Evolutionary conservation across 108 stramenopile species (phyloP).

Genomic region (Skeletonema grethae): DNA sequence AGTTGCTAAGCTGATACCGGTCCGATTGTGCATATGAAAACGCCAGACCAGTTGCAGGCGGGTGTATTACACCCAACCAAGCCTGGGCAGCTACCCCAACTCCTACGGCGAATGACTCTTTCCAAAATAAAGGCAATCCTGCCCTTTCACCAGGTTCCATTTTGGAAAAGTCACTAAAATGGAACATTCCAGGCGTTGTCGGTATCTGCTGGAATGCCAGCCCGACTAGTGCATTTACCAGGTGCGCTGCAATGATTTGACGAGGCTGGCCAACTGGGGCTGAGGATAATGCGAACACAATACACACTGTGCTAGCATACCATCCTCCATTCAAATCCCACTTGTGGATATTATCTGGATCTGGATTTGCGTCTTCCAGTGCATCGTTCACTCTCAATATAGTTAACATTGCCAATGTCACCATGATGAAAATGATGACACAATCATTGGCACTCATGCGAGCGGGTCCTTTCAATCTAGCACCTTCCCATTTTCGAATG

Average conservation of each 20-base stretch:
- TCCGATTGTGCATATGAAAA: background rate
- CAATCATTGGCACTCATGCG: background rate
- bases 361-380: background rate
- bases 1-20: background rate
- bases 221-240: constrained; percentile 9
- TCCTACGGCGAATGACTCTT: constrained; percentile 10
- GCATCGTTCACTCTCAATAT: background rate
- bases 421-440: background rate
- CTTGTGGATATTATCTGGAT: background rate
- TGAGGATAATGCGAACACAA: constrained; percentile 16
- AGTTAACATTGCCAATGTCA: constrained; percentile 2
- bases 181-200: background rate
- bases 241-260: constrained; percentile 17
- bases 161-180: background rate
- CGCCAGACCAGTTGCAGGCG: constrained; percentile 13
- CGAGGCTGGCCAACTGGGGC: constrained; percentile 22
- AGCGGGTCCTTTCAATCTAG: constrained; percentile 11
- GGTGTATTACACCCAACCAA: constrained; percentile 26
- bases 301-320: constrained; percentile 16
- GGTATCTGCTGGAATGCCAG: constrained; percentile 22
- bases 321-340: constrained; percentile 1
- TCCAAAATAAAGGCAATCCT: constrained; percentile 13
- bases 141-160: background rate
- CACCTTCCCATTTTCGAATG: too few relatives aligned
- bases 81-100: constrained; percentile 14